A percentile compares a stretch with the other conserved stretches of the same genome.
Evolutionary conservation across 805 yeast genomes (phyloP).

Genomic region (Starmerella stellata): DNA sequence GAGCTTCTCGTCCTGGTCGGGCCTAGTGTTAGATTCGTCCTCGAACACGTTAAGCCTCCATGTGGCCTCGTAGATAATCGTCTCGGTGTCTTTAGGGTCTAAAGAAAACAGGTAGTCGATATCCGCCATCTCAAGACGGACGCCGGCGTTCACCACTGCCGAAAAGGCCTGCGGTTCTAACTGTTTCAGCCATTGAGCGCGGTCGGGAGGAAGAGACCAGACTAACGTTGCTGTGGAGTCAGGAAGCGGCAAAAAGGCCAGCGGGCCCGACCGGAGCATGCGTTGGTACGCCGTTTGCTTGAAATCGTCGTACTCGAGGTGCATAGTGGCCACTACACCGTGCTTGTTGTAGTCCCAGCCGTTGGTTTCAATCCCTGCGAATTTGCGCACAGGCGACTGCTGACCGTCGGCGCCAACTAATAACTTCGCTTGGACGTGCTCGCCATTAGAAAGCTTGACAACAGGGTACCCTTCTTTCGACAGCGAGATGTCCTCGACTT

Average conservation of each 20-base stretch:
- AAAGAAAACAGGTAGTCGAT: slow-evolving; percentile 46
- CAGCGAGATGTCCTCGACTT: slow-evolving; percentile 24
- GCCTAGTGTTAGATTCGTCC: slow-evolving; percentile 31
- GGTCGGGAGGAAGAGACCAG: slow-evolving; percentile 73
- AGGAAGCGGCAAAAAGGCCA: slow-evolving; percentile 81
- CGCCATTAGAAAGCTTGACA: slow-evolving; percentile 50
- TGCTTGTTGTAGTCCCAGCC: slow-evolving; percentile 84
- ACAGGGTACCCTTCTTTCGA: slow-evolving; percentile 42
- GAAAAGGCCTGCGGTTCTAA: slow-evolving; percentile 46
- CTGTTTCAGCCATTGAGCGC: slow-evolving; percentile 43
- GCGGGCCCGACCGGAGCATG: slow-evolving; percentile 77
- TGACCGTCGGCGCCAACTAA: slow-evolving; percentile 91
- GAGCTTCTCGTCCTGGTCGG: slow-evolving; percentile 47
- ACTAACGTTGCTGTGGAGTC: slow-evolving; percentile 76
- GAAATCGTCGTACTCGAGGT: slow-evolving; percentile 52
- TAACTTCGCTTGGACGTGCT: slow-evolving; percentile 45
- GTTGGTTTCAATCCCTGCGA: slow-evolving; percentile 61
- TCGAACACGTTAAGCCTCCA: slow-evolving; percentile 44
- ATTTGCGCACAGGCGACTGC: slow-evolving; percentile 77
- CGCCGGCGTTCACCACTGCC: slow-evolving; percentile 65
- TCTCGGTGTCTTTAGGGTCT: slow-evolving; percentile 22
- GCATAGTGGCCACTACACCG: slow-evolving; percentile 85
- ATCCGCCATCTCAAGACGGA: slow-evolving; percentile 62
- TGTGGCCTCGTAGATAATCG: slow-evolving; percentile 45
- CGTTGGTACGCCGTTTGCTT: slow-evolving; percentile 80